Conservation (phyloP, 352 stramenopile genomes). For the Phytophthora megakarya region DNA sequence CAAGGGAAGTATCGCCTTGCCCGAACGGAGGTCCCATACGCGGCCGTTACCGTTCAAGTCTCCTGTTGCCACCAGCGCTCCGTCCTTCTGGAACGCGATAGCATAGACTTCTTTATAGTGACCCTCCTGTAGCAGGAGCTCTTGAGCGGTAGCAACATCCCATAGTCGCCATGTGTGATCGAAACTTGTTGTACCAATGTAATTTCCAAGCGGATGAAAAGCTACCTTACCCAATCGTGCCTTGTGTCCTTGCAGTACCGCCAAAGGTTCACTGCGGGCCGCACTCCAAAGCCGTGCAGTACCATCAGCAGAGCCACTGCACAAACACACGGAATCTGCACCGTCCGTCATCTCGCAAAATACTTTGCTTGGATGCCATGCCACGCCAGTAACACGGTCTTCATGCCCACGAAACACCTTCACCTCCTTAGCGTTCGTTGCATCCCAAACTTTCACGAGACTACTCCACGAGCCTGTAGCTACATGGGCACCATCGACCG, state of each 20-base stretch:
- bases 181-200: constrained; percentile 95
- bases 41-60: constrained; percentile 94
- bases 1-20: constrained; percentile 90
- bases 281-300: constrained; percentile 82
- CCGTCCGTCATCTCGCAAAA: constrained; percentile 71
- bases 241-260: constrained; percentile 72
- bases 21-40: constrained; percentile 96
- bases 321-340: constrained; percentile 67
- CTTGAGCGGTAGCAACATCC: constrained; percentile 93
- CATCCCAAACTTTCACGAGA: constrained; percentile 95
- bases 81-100: constrained; percentile 96
- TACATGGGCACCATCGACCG: constrained; percentile 61
- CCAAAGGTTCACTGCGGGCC: constrained; percentile 50
- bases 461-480: constrained; percentile 94
- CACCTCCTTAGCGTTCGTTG: constrained; percentile 57
- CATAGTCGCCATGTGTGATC: constrained; percentile 98
- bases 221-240: constrained; percentile 86
- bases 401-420: constrained; percentile 88
- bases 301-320: constrained; percentile 76
- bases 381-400: constrained; percentile 86
- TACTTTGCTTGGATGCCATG: constrained; percentile 69
- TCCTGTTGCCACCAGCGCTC: constrained; percentile 92
- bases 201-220: constrained; percentile 94
- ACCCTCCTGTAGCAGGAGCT: constrained; percentile 96
- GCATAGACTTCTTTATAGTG: constrained; percentile 96